These are phyloP conservation scores for Wickerhamiella infanticola DNA, from an alignment of 1,139 yeast genomes.

Conservation along the genomic window DNA sequence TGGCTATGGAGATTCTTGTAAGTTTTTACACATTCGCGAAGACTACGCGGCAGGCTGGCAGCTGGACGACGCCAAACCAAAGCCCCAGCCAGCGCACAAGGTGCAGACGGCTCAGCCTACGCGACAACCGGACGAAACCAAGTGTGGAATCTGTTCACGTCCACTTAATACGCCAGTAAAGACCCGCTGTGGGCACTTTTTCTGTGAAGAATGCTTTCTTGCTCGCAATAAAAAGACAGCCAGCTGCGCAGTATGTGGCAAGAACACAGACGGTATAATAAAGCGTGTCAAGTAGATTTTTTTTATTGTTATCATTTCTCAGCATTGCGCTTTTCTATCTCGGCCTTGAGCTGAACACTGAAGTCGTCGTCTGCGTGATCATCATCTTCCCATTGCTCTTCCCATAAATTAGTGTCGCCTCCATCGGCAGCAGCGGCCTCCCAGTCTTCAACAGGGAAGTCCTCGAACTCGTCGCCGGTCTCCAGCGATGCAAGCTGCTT, in stretches of 20 bases:
- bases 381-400: slow-evolving; percentile 94
- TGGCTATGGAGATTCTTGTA: slow-evolving; percentile 97
- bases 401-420: slow-evolving; percentile 54
- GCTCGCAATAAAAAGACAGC: slow-evolving; percentile 32
- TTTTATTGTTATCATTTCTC: background rate
- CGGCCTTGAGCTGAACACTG: slow-evolving; percentile 2
- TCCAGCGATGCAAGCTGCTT: slow-evolving; percentile 36
- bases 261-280: slow-evolving; percentile 20
- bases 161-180: slow-evolving; percentile 42
- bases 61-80: slow-evolving; percentile 42
- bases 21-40: slow-evolving; percentile 79
- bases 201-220: slow-evolving; percentile 50
- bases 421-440: slow-evolving; percentile 27
- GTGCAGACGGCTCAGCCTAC: too few relatives aligned
- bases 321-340: background rate
- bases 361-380: slow-evolving; percentile 56
- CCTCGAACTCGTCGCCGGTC: slow-evolving; percentile 92
- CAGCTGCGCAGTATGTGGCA: slow-evolving; percentile 40
- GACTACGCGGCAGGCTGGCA: slow-evolving; percentile 69
- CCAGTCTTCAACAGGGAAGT: slow-evolving; percentile 76
- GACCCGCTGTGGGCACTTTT: slow-evolving; percentile 51
- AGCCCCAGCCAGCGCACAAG: too few relatives aligned
- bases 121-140: slow-evolving; percentile 16
- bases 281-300: background rate
- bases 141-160: slow-evolving; percentile 47